Evolutionary conservation across 495 filamentous ascomycete species (phyloP), one percentile per base, ranked within the genome.

Genomic region (Aspergillus campestris): DNA sequence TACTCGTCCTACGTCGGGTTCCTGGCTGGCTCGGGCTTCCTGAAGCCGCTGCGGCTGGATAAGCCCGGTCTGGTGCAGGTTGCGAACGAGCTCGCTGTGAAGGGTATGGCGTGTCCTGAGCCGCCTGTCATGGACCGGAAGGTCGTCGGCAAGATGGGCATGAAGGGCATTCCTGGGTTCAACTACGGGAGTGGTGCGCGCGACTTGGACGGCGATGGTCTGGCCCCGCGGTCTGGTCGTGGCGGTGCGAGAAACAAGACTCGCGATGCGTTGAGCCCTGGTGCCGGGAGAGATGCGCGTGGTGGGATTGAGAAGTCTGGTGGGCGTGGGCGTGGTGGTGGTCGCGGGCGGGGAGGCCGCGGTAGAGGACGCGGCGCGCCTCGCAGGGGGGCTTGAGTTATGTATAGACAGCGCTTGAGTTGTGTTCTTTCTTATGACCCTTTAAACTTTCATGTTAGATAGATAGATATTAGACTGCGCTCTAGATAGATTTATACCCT

Each of bases 1-100:
- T 81, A 81, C 53, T 69, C 69, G 8, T 75, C 77, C 8, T 81
- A 62, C 52, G 63, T 81, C 29, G 71, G 71, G 3, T 75, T 72
- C 57, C 64, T 75, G 36, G 69, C 68, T 47, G 66, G 66, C 36
- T 66, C 62, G 0, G 60, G 55, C 39, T 64, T 65, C 34, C 15
- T 66, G 34, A 68, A 61, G 34, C 65, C 57, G 39, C 52, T 75
- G 31, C 57, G 59, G 42, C 47, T 74, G 11, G 58, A 67, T 32
- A 60, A 66, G 46, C 40, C 68, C 15, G 64, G 58, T 3, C 64
- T 75, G 14, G 71, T 75, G 1, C 56, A 61, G 36, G 59, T 72
- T 42, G 71, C 68, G 6, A 75, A 74, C 27, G 54, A 63, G 5
- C 38, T 75, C 32, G 71, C 71, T 1, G 50, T 71, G 7, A 41